These are phyloP conservation scores for Aschersonia sp. DNA, from an alignment of 2,329 filamentous ascomycete species.

Conservation along the genomic window DNA sequence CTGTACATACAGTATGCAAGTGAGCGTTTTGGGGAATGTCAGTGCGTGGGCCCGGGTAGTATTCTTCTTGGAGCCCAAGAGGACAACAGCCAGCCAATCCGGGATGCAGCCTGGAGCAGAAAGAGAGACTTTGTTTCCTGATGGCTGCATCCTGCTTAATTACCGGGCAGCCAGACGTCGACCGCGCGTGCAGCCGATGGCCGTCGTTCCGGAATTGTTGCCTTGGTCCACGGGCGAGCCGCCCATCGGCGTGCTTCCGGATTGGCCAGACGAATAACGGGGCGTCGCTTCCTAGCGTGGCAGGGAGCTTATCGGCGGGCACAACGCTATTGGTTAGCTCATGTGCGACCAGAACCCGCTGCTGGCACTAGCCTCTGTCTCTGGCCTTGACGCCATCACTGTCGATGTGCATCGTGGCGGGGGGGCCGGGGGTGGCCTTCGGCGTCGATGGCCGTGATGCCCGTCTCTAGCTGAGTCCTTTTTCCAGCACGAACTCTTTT, in stretches of 20 bases:
- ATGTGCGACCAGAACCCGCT: not conserved
- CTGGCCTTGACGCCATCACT: not conserved
- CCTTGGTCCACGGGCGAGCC: not conserved
- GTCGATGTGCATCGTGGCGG: not conserved
- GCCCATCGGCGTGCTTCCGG: not conserved
- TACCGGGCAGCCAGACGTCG: not conserved
- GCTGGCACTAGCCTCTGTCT: not conserved
- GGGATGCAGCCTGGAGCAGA: not conserved
- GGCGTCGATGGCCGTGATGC: no score
- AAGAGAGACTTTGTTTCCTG: not conserved
- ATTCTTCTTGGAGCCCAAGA: no score
- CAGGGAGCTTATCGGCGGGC: constrained; percentile 3
- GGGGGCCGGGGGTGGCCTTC: not conserved
- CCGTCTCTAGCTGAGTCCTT: no score
- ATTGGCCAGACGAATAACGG: not conserved
- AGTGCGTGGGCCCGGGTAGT: not conserved
- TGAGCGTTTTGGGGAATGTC: not conserved
- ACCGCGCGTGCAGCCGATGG: not conserved
- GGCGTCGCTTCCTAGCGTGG: not conserved
- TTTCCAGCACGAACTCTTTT: no score
- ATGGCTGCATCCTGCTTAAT: not conserved
- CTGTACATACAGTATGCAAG: no score
- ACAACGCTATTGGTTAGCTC: constrained; percentile 1
- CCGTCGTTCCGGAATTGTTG: not conserved
- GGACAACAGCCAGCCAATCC: no score